phyloP scores from a whole-genome alignment of 352 stramenopile species.

The Peronospora tabacina region DNA sequence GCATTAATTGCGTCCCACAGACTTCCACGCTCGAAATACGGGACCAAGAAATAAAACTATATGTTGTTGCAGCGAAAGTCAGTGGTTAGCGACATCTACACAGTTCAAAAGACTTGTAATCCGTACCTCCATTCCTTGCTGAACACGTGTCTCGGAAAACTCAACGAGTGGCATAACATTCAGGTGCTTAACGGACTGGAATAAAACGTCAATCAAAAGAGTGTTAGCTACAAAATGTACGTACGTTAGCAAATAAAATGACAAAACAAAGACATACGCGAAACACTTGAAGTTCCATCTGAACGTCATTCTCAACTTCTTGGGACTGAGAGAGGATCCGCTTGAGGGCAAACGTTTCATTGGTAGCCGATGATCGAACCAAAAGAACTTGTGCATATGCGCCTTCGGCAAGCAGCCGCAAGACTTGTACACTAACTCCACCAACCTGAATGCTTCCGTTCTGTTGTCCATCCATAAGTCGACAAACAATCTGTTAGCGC shows the following conservation, averaged over 20 bases:
- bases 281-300: conserved; percentile 72
- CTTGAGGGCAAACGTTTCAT: conserved; percentile 76
- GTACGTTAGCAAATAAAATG: neutral
- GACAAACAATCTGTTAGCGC: neutral
- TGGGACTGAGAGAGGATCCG: conserved; percentile 75
- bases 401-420: conserved; percentile 63
- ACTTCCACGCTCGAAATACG: conserved; percentile 78
- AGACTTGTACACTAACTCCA: conserved; percentile 58
- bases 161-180: conserved; percentile 78
- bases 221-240: neutral
- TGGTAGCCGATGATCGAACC: conserved; percentile 55
- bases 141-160: conserved; percentile 58
- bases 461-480: conserved; percentile 20
- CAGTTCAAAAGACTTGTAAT: neutral
- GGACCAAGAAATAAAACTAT: conserved; percentile 80
- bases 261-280: conserved; percentile 30
- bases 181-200: conserved; percentile 68
- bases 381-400: conserved; percentile 78
- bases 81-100: neutral
- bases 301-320: conserved; percentile 68
- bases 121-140: conserved; percentile 64
- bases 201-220: conserved; percentile 1
- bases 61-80: neutral
- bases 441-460: conserved; percentile 71
- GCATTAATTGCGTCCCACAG: conserved; percentile 69